A percentile compares a stretch with the other conserved stretches of the same genome.
phyloP scores from a whole-genome alignment of 192 early-diverging fungal species.

The Entomortierella beljakovae region DNA sequence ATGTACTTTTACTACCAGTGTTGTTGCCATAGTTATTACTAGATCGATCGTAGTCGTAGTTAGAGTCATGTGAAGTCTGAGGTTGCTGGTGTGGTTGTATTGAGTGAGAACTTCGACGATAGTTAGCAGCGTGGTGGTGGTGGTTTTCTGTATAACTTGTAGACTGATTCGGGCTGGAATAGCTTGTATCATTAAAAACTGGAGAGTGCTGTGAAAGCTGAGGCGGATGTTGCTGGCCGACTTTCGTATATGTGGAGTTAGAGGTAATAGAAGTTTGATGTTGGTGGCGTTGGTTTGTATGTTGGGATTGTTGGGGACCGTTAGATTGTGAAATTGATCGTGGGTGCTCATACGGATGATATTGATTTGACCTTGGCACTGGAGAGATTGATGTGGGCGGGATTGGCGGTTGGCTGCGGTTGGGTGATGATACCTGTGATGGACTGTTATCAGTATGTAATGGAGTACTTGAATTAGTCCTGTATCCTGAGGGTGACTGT shows the following conservation, averaged over 20 bases:
- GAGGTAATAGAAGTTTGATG: not conserved
- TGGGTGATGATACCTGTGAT: not conserved
- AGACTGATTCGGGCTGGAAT: not conserved
- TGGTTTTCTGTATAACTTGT: not conserved
- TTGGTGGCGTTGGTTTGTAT: not conserved
- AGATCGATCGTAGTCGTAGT: not conserved
- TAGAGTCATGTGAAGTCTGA: slow-evolving; percentile 4
- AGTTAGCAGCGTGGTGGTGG: not conserved
- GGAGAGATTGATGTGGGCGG: slow-evolving; percentile 3
- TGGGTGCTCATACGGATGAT: slow-evolving; percentile 14
- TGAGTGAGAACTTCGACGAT: not conserved
- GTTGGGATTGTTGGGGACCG: slow-evolving; percentile 3
- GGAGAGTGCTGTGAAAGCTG: not conserved
- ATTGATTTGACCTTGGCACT: slow-evolving; percentile 4
- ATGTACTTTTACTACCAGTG: not conserved
- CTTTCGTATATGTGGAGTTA: not conserved
- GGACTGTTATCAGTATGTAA: not conserved
- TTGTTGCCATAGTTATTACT: not conserved
- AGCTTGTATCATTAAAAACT: not conserved
- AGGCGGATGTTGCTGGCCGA: not conserved
- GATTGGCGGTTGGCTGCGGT: slow-evolving; percentile 3
- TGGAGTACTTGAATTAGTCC: not conserved
- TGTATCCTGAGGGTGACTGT: slow-evolving; percentile 2
- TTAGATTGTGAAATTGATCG: not conserved
- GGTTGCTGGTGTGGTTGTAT: slow-evolving; percentile 8